Evolutionary conservation across 2,329 filamentous ascomycete species (phyloP), one percentile per base, ranked within the genome.

Genomic region (Colletotrichum scovillei): DNA sequence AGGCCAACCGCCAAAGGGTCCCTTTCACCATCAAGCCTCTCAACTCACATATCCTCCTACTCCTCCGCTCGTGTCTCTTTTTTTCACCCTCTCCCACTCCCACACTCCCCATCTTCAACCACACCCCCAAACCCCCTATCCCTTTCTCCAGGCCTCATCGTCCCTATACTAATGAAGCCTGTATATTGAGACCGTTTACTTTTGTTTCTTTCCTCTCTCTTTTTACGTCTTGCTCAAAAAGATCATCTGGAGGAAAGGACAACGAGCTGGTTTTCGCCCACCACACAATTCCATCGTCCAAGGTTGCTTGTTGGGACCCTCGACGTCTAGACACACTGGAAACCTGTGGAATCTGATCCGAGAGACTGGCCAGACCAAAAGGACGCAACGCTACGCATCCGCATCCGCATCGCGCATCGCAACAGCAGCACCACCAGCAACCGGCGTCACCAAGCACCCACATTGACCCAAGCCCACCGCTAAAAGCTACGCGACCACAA

Each of bases 81-180:
- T 49, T 42, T 55, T 53, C 46, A 24, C 24, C 32, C 38, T 57
- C 32, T 67, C 32, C 67, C 60, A 32, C 63, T 55, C 67, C 63
- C 60, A 46, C 57, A 56, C 56, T 64, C 38, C 57, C 38, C 57
- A 46, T 38, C 63, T 59, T 49, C 55, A 49, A 62, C 53, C 52
- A 63, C 67, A 59, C 66, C 49, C 42, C 42, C 42, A 49, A 46
- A 22, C 57, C 63, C 67, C 63, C 58, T 73, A 73, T 76, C 73
- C 74, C 69, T 63, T 76, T 76, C 74, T 75, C 75, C 75, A 74
- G 69, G 74, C 72, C 71, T 71, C 74, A 75, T 74, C 74, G 49
- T 71, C 67, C 69, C 63, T 75, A 76, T 65, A 71, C 74, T 72
- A 70, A 74, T 75, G 74, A 74, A 58, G 74, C 56, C 75, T 75